Evolutionary conservation across 305 asterid genomes (phyloP), one percentile per base, ranked within the genome.

Genomic region (Solanum hybrid): DNA sequence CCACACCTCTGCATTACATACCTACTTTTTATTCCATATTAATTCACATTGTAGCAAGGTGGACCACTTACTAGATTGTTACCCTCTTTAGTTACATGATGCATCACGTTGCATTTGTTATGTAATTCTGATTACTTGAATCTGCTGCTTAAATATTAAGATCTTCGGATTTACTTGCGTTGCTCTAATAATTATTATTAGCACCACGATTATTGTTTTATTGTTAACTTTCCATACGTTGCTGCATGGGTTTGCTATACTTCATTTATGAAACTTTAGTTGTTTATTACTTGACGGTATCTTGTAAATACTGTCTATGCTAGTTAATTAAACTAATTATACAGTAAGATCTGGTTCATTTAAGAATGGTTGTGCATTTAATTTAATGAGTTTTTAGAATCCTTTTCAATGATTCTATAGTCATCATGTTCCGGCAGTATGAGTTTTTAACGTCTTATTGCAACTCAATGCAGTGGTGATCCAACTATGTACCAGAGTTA

Each of bases 401-500:
- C 86, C 7, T 35, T 88, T 31, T 32, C 37, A 31, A n/a, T 75
- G 35, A 88, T 42, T 38, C 2, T 36, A 8, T 37, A 35, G 31
- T 88, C 66, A 19, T 26, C 24, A 35, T 24, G 64, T 84, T 84
- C 51, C 3, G 14, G n/a, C 42, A 64, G 38, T n/a, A 9, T 32
- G 14, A 4, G 29, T 35, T 73, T 64, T 72, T 89, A 72, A 81
- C 42, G 35, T 31, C 86, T 71, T 22, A 72, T 26, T 32, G 14
- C 27, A 73, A 60, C 56, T 32, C 10, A 78, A 32, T 92, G 88
- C 92, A 97, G 99, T 72, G 99, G 99, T 8, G 99, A 97, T 91
- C 99, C 99, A 11, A 96, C 98, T 14, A 97, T 97, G 98, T 97
- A 97, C 85, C 97, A 94, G 93, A 92, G 71, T 32, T 97, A 96